Evolutionary conservation across 805 yeast genomes (phyloP).

Genomic region (Cyberlindnera lachancei): DNA sequence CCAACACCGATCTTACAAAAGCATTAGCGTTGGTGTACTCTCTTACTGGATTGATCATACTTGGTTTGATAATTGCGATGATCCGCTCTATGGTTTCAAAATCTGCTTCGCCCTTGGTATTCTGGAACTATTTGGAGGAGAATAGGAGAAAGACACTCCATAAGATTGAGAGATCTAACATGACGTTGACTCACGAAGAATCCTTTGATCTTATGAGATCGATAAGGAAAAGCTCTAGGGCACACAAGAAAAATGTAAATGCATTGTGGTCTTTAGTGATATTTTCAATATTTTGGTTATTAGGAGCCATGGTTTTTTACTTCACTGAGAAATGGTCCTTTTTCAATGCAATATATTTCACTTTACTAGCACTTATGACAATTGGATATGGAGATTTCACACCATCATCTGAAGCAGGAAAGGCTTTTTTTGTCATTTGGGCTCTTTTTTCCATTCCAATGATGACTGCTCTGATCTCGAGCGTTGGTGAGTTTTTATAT

Average conservation of each 20-base stretch:
- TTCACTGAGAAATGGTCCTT: conserved; percentile 65
- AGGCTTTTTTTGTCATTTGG: conserved; percentile 73
- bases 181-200: conserved; percentile 32
- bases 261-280: conserved; percentile 33
- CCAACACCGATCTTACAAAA: conserved; percentile 44
- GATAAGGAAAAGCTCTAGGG: conserved; percentile 36
- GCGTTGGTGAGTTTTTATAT: conserved; percentile 56
- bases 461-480: conserved; percentile 75
- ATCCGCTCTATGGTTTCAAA: conserved; percentile 56
- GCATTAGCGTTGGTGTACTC: conserved; percentile 58
- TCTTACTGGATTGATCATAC: conserved; percentile 57
- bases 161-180: conserved; percentile 10
- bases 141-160: conserved; percentile 31
- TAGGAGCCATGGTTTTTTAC: conserved; percentile 64
- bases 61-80: conserved; percentile 69
- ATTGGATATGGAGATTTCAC: conserved; percentile 80
- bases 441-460: conserved; percentile 77
- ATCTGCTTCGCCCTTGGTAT: conserved; percentile 55
- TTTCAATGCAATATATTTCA: conserved; percentile 66
- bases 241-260: conserved; percentile 27
- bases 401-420: conserved; percentile 58
- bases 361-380: conserved; percentile 67
- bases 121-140: conserved; percentile 57
- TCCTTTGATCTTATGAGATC: conserved; percentile 51
- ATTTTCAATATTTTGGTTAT: conserved; percentile 56